phyloP scores from a whole-genome alignment of 495 filamentous ascomycete genomes.

The Penicillium maclennaniae region DNA sequence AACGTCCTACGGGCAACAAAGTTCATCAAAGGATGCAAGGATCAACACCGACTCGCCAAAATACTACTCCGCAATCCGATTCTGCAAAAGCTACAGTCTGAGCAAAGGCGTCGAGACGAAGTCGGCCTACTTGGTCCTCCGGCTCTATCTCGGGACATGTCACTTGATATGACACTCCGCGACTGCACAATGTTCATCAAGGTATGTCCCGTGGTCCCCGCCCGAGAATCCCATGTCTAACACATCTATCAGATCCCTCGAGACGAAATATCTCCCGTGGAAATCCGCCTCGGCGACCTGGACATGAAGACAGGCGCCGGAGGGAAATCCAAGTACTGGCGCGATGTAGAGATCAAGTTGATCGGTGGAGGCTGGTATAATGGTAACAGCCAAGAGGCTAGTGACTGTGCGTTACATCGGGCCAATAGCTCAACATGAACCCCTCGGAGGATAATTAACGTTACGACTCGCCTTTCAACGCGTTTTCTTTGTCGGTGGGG shows the following conservation, averaged over 20 bases:
- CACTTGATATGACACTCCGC: constrained; percentile 76
- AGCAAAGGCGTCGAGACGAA: constrained; percentile 31
- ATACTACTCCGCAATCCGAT: constrained; percentile 37
- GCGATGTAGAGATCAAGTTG: constrained; percentile 55
- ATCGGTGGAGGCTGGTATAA: constrained; percentile 73
- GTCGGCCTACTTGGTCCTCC: constrained; percentile 39
- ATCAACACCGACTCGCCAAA: constrained; percentile 31
- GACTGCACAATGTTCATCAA: constrained; percentile 84
- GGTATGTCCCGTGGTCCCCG: constrained; percentile 33
- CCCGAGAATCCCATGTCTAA: neutral
- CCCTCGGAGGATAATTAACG: neutral
- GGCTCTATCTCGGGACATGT: constrained; percentile 30
- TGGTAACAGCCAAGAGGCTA: constrained; percentile 32
- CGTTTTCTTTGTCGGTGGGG: neutral
- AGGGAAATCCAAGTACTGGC: constrained; percentile 73
- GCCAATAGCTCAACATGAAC: neutral
- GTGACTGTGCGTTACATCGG: constrained; percentile 32
- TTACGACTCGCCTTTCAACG: neutral
- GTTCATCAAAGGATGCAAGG: constrained; percentile 37
- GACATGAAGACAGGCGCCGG: constrained; percentile 75
- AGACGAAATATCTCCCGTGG: constrained; percentile 44
- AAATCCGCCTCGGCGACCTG: constrained; percentile 79
- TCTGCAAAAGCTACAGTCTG: constrained; percentile 30
- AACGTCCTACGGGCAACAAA: constrained; percentile 34
- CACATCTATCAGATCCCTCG: constrained; percentile 19